phyloP scores from a whole-genome alignment of 176 grass and related monocot species.

The Zoysia pacifica region DNA sequence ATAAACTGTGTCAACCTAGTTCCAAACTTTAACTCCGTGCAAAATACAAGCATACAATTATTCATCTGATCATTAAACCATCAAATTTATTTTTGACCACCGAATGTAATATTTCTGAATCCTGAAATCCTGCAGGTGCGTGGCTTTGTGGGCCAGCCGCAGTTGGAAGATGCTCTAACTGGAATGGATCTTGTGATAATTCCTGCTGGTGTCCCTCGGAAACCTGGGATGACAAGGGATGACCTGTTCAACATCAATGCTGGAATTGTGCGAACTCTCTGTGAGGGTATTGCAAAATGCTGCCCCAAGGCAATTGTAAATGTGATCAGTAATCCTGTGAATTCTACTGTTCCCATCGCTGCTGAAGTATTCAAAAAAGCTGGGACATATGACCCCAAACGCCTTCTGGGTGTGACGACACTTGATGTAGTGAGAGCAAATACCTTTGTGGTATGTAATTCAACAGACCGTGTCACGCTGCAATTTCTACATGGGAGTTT shows the following conservation, averaged over 20 bases:
- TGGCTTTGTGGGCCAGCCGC: conserved; percentile 79
- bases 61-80: background rate
- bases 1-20: background rate
- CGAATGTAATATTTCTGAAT: conserved; percentile 4
- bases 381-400: conserved; percentile 81
- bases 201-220: conserved; percentile 85
- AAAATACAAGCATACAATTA: background rate
- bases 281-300: conserved; percentile 79
- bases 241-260: conserved; percentile 99
- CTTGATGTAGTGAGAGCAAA: conserved; percentile 96
- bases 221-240: conserved; percentile 93
- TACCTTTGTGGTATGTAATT: conserved; percentile 82
- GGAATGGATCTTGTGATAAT: conserved; percentile 96
- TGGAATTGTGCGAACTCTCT: conserved; percentile 77
- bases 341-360: conserved; percentile 89
- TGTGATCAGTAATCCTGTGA: conserved; percentile 94
- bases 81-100: background rate
- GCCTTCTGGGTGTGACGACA: conserved; percentile 78
- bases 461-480: background rate
- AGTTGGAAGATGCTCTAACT: conserved; percentile 74
- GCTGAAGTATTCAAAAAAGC: conserved; percentile 88
- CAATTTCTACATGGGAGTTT: background rate
- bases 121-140: conserved; percentile 56
- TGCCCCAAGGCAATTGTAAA: conserved; percentile 85
- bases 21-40: background rate